Evolutionary conservation across 2,329 filamentous ascomycete species (phyloP).

Genomic region (Aureobasidium melanogenum): DNA sequence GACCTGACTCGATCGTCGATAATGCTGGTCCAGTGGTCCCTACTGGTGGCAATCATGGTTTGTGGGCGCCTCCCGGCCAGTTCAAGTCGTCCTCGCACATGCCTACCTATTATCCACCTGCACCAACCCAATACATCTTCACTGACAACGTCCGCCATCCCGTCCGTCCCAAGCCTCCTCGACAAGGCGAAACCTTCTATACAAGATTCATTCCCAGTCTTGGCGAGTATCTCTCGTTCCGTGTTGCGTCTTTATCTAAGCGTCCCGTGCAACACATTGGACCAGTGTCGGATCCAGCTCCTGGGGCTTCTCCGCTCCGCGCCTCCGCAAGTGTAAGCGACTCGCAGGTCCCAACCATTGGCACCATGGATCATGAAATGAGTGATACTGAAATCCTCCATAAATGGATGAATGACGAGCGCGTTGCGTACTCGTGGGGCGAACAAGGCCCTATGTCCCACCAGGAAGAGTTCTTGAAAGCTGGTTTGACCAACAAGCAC

Average conservation of each 20-base stretch:
- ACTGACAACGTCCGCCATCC: slow-evolving; percentile 78
- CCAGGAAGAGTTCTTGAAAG: slow-evolving; percentile 60
- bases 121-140: slow-evolving; percentile 70
- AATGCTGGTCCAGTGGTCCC: background rate
- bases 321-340: slow-evolving; percentile 44
- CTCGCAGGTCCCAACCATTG: slow-evolving; percentile 28
- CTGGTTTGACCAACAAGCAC: slow-evolving; percentile 57
- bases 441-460: slow-evolving; percentile 46
- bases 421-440: slow-evolving; percentile 82
- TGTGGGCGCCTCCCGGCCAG: slow-evolving; percentile 46
- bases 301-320: slow-evolving; percentile 14
- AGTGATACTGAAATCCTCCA: slow-evolving; percentile 63
- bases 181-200: slow-evolving; percentile 88
- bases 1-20: background rate
- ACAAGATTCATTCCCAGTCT: slow-evolving; percentile 75
- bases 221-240: slow-evolving; percentile 78
- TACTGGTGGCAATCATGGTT: slow-evolving; percentile 15
- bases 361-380: slow-evolving; percentile 23
- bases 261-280: slow-evolving; percentile 57
- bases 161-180: slow-evolving; percentile 75
- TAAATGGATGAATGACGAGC: slow-evolving; percentile 80
- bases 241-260: slow-evolving; percentile 64
- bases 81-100: slow-evolving; percentile 78
- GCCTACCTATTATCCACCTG: slow-evolving; percentile 82
- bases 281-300: slow-evolving; percentile 30